Conservation (phyloP, 176 grass and related monocot genomes). For the Sorghum bicolor region DNA sequence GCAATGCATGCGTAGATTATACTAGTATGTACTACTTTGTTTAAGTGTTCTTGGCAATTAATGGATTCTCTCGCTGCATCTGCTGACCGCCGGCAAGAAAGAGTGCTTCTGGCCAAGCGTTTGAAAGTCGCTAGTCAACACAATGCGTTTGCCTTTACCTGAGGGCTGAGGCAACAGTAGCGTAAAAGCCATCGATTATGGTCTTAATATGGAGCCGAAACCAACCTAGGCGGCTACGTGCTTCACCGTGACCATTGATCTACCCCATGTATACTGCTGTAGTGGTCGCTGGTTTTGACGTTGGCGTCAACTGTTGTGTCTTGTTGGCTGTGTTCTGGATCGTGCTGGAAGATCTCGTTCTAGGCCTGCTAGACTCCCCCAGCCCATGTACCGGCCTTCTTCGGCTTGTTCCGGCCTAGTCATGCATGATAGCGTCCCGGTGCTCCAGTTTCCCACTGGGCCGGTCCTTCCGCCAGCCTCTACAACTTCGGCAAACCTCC, state of each 20-base stretch:
- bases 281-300: no score
- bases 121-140: not conserved
- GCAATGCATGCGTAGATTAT: not conserved
- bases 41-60: not conserved
- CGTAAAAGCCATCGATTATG: not conserved
- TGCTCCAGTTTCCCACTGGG: no score
- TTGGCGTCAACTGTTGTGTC: no score
- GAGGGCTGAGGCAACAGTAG: not conserved
- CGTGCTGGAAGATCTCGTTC: no score
- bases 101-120: not conserved
- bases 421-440: no score
- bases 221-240: not conserved
- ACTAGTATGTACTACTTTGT: not conserved
- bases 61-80: not conserved
- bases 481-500: no score
- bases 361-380: no score
- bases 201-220: not conserved
- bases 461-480: no score
- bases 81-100: not conserved
- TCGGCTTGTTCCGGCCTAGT: no score
- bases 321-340: no score
- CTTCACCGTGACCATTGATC: not conserved
- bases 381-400: no score
- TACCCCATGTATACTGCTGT: not conserved
- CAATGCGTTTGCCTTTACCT: not conserved